Percentiles rank a stretch among this genome's conserved stretches.
Conservation (phyloP, 257 asterid genomes). For the Apocynum venetum region DNA sequence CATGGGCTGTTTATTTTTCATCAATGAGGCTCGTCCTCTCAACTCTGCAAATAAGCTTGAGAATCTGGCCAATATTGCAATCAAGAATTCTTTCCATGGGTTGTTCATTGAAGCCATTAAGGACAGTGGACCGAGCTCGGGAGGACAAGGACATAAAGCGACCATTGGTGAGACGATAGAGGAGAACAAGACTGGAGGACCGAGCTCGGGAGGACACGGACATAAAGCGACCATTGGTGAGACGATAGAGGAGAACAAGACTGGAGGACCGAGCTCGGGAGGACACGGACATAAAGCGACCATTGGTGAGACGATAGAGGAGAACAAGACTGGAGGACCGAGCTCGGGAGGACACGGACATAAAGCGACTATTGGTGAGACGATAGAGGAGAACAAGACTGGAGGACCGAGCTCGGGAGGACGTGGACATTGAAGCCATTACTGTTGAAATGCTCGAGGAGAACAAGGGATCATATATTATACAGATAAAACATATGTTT, state of each 20-base stretch:
- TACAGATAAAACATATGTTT: too few species aligned
- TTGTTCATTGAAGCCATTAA: neutral
- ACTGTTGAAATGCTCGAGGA: neutral
- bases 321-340: slow-evolving; percentile 6
- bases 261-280: slow-evolving; percentile 17
- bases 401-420: slow-evolving; percentile 20
- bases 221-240: too few species aligned
- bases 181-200: neutral
- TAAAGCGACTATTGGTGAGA: neutral
- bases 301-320: neutral
- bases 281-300: slow-evolving; percentile 6
- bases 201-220: too few species aligned
- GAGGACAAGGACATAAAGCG: too few species aligned
- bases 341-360: slow-evolving; percentile 17
- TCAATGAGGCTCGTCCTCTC: slow-evolving; percentile 11
- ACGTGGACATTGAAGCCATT: neutral
- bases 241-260: neutral
- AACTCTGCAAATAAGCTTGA: neutral
- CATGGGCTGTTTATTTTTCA: neutral
- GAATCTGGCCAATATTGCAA: neutral
- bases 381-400: neutral
- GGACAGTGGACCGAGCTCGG: neutral
- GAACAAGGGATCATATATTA: slow-evolving; percentile 7
- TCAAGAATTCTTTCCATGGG: neutral
- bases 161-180: too few species aligned